Percentiles rank a stretch among this genome's conserved stretches.
Evolutionary conservation across 2,329 filamentous ascomycete species (phyloP).

Genomic region (Fusarium haematococcum): DNA sequence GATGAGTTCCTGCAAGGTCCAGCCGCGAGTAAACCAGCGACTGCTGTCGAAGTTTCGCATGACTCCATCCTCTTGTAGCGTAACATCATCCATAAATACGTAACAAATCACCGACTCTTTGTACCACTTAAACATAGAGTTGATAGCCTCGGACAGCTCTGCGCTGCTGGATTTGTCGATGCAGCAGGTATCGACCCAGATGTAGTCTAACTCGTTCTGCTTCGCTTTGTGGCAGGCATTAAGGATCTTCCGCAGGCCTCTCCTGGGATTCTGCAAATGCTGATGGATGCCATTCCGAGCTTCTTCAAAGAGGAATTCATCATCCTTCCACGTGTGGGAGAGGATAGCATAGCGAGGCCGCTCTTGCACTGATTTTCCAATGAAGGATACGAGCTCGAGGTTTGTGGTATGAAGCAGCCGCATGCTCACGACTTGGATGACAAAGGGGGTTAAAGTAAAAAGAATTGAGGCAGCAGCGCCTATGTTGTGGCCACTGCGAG

Average conservation of each 20-base stretch:
- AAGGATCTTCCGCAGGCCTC: not conserved
- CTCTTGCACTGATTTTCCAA: not conserved
- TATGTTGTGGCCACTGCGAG: not conserved
- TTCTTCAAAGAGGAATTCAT: not conserved
- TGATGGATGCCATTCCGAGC: not conserved
- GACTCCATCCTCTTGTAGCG: not conserved
- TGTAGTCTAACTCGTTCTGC: not conserved
- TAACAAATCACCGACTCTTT: not conserved
- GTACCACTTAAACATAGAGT: not conserved
- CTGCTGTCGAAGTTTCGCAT: not conserved
- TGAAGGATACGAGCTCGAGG: not conserved
- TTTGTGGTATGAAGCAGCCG: not conserved
- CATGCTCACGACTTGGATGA: not conserved
- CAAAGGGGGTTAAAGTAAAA: not conserved
- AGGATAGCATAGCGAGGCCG: not conserved
- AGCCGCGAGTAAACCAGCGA: not conserved
- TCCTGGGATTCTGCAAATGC: not conserved
- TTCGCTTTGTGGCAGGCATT: not conserved
- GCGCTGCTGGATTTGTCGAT: constrained; percentile 1
- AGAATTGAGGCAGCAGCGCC: not conserved
- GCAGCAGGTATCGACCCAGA: not conserved
- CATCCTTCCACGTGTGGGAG: not conserved
- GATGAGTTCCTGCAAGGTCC: not conserved
- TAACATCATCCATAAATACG: not conserved
- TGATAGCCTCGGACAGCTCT: not conserved